A percentile compares a stretch with the other conserved stretches of the same genome.
phyloP scores from a whole-genome alignment of 2,329 filamentous ascomycete species.

The Cladophialophora psammophila region DNA sequence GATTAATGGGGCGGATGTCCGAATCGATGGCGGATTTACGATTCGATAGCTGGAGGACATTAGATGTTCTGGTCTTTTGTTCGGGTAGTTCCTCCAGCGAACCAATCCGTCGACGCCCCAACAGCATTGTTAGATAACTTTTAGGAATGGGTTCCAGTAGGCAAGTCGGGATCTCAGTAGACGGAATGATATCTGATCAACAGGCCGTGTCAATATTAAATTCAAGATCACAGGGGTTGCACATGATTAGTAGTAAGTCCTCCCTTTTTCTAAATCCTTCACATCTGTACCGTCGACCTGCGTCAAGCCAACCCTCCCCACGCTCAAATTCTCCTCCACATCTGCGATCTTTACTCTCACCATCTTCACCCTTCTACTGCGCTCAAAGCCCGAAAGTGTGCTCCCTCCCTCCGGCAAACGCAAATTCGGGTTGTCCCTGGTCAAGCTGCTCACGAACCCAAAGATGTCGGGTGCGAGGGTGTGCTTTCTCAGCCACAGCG shows the following conservation, averaged over 20 bases:
- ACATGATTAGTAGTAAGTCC: conserved; percentile 7
- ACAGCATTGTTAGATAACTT: too few relatives aligned
- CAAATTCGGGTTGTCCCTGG: conserved; percentile 17
- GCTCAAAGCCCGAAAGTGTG: conserved; percentile 14
- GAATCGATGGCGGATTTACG: conserved; percentile 52
- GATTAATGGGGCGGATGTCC: conserved; percentile 52
- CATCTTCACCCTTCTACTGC: conserved; percentile 12
- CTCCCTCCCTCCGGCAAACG: conserved; percentile 16
- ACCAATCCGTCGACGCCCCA: too few relatives aligned
- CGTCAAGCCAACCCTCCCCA: conserved; percentile 9
- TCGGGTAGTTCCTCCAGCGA: too few relatives aligned
- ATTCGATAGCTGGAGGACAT: conserved; percentile 36
- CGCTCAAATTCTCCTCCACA: conserved; percentile 8
- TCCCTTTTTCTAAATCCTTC: conserved; percentile 17
- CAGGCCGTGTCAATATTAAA: background rate
- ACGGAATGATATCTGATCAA: background rate
- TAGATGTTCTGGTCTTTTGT: too few relatives aligned
- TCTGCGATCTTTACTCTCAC: conserved; percentile 21
- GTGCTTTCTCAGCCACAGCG: conserved; percentile 24
- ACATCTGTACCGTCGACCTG: conserved; percentile 7
- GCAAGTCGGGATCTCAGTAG: background rate
- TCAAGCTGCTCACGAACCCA: conserved; percentile 17
- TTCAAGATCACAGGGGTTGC: background rate
- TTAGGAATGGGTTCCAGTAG: too few relatives aligned
- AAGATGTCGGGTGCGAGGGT: conserved; percentile 30